Percentiles rank a stretch among this genome's conserved stretches.
Conservation (phyloP, 257 asterid genomes). For the Nicotiana knightiana region DNA sequence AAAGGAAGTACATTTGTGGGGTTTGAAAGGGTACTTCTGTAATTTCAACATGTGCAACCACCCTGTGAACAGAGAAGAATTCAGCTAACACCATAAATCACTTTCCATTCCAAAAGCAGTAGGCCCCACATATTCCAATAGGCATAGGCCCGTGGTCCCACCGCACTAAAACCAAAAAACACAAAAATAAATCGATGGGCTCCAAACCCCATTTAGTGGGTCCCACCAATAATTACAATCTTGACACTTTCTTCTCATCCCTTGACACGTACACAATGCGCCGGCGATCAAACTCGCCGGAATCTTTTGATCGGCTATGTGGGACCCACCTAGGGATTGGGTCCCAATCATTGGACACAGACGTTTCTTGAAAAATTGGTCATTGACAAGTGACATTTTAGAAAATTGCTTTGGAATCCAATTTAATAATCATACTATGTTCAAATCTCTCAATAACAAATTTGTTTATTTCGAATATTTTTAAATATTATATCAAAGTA, state of each 20-base stretch:
- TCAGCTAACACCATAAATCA: constrained; percentile 6
- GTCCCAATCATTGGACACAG: constrained; percentile 49
- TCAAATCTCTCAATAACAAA: too few relatives aligned
- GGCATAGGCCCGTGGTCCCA: background rate
- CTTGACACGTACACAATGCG: constrained; percentile 18
- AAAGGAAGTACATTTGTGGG: background rate
- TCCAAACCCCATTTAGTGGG: constrained; percentile 16
- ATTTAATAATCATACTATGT: constrained; percentile 18
- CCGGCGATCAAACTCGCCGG: constrained; percentile 30
- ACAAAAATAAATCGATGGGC: constrained; percentile 16
- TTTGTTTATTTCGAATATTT: too few relatives aligned
- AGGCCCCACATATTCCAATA: constrained; percentile 19
- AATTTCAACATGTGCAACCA: constrained; percentile 15
- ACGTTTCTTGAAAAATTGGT: constrained; percentile 37
- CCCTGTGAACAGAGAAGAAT: background rate
- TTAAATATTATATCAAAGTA: too few relatives aligned
- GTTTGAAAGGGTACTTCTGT: constrained; percentile 17
- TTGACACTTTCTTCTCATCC: background rate
- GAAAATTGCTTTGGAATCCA: constrained; percentile 28
- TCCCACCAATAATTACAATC: constrained; percentile 9
- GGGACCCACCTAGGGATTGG: constrained; percentile 34
- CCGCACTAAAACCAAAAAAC: background rate
- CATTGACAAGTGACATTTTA: constrained; percentile 51
- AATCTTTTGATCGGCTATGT: constrained; percentile 34
- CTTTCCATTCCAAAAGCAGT: constrained; percentile 1